Evolutionary conservation across 208 protist species (phyloP), one percentile per base, ranked within the genome.

Genomic region (Naegleria gruberi): DNA sequence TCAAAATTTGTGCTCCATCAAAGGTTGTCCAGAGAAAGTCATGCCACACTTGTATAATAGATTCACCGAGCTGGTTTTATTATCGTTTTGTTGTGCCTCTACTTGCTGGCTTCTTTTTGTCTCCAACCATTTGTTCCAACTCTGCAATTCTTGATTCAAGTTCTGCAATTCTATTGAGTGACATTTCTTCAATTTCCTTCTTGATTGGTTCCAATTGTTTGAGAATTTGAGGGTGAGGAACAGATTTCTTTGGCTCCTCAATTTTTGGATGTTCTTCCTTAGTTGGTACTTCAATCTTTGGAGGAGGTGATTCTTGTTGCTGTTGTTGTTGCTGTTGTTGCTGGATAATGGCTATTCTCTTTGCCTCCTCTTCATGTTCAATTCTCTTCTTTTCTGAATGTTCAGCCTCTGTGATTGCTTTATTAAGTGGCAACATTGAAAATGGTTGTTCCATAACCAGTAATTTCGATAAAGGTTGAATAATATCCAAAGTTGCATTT

Each of bases 401-500:
- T 77, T 77, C 30, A 12, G 7, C 6, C 8, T 77, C 26, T 8
- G 65, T 77, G 26, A 77, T 77, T 37, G 65, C 83, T 1, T 37
- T 34, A 6, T 26, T 30, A 42, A 90, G 37, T 34, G 46, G 8
- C 15, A 90, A 43, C 88, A 90, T 82, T 45, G 47, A 4, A 43
- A 74, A 46, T 45, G 83, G n/a, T 77, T 51, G 23, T 86, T 82
- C 26, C 34, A 90, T 46, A 90, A 57, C 30, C 47, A 73, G 15
- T 84, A 90, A 81, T 77, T 90, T 30, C 65, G 43, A 81, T 37
- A 26, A n/a, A 77, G 65, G n/a, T 37, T 19, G 65, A 8, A 37
- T 82, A 45, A 15, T 55, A 4, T 46, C 30, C 6, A 97, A 57
- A 82, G 92, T 95, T 45, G 94, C 94, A 37, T 93, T 90, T 74